These are phyloP conservation scores for Diatrype stigma DNA, from an alignment of 2,329 filamentous ascomycete genomes.

Conservation along the genomic window DNA sequence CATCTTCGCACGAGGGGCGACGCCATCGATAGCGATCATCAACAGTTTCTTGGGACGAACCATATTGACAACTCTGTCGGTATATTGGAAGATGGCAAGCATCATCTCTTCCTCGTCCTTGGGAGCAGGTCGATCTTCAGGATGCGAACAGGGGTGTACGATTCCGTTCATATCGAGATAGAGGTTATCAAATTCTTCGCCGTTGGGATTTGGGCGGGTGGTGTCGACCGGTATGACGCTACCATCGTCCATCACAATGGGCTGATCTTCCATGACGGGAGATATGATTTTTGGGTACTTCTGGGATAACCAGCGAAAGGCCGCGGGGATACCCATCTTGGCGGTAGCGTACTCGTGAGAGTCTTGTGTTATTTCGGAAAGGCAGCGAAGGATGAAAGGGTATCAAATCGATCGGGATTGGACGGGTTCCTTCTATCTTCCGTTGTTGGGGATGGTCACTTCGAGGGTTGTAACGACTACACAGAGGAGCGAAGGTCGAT, in stretches of 20 bases:
- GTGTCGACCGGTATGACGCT: slow-evolving; percentile 79
- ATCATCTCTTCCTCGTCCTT: slow-evolving; percentile 99
- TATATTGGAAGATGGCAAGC: slow-evolving; percentile 96
- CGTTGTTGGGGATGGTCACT: no score
- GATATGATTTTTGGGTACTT: slow-evolving; percentile 98
- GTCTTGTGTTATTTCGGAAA: neutral
- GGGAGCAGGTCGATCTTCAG: slow-evolving; percentile 86
- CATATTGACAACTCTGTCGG: slow-evolving; percentile 98
- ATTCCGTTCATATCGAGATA: slow-evolving; percentile 99
- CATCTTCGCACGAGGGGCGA: slow-evolving; percentile 98
- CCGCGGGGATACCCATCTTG: slow-evolving; percentile 87
- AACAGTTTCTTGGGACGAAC: slow-evolving; percentile 91
- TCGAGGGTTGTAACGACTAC: neutral
- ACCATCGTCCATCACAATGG: slow-evolving; percentile 75
- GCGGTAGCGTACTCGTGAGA: slow-evolving; percentile 3
- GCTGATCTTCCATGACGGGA: slow-evolving; percentile 80
- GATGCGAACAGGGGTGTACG: slow-evolving; percentile 96
- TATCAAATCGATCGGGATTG: neutral
- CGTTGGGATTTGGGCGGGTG: slow-evolving; percentile 85
- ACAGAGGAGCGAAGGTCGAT: neutral
- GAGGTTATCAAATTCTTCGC: slow-evolving; percentile 95
- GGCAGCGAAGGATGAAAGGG: neutral
- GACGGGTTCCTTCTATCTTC: no score
- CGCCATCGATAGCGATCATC: slow-evolving; percentile 97
- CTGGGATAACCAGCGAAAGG: slow-evolving; percentile 93